Percentiles rank a stretch among this genome's conserved stretches.
Conservation (phyloP, 75 land plant genomes). For the Pinus albicaulis region DNA sequence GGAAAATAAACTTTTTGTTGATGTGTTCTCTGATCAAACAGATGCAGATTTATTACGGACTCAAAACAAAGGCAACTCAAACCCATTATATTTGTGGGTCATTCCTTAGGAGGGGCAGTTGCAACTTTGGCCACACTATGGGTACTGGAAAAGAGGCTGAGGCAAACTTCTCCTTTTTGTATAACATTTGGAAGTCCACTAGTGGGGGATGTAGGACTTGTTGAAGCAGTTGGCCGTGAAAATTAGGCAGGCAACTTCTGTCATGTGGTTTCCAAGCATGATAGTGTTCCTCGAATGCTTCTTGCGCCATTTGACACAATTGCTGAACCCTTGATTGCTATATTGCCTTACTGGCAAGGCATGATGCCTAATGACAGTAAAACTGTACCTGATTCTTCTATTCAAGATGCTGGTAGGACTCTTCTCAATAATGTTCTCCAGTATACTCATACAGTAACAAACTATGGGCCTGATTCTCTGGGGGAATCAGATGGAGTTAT, state of each 20-base stretch:
- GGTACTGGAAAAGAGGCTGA: constrained; percentile 21
- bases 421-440: background rate
- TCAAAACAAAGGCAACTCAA: background rate
- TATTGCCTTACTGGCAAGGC: constrained; percentile 22
- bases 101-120: constrained; percentile 60
- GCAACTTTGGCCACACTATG: constrained; percentile 58
- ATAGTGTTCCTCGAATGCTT: constrained; percentile 54
- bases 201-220: constrained; percentile 39
- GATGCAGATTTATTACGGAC: background rate
- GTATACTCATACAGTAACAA: background rate
- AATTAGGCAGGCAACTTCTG: constrained; percentile 43
- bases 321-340: constrained; percentile 16
- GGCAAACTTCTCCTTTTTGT: constrained; percentile 23
- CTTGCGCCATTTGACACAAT: constrained; percentile 45
- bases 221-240: constrained; percentile 48
- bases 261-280: constrained; percentile 41
- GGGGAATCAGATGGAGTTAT: too few relatives aligned
- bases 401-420: background rate
- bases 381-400: background rate
- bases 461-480: too few relatives aligned
- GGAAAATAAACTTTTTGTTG: background rate
- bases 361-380: background rate
- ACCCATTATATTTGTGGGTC: constrained; percentile 58
- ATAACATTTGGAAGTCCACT: constrained; percentile 70
- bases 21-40: background rate